phyloP scores from a whole-genome alignment of 345 rosid species.

The Lepidium africanum region DNA sequence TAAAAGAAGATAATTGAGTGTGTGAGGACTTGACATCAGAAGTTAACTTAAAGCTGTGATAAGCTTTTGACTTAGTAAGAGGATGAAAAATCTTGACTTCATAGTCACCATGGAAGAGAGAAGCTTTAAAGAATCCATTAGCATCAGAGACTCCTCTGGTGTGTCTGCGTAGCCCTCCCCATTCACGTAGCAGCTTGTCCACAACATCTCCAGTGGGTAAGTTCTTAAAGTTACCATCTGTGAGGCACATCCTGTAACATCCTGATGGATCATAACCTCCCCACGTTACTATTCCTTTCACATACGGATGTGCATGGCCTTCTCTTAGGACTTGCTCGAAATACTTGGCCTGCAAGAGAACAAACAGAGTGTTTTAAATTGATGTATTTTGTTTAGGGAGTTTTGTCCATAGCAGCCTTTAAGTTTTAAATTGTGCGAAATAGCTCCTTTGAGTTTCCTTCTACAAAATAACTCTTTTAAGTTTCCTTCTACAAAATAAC shows the following conservation, averaged over 20 bases:
- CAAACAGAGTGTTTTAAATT: not conserved
- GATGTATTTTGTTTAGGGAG: not conserved
- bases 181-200: constrained; percentile 54
- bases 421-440: too few species aligned
- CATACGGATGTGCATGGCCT: constrained; percentile 54
- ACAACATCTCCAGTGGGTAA: constrained; percentile 62
- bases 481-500: too few species aligned
- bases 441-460: too few species aligned
- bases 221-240: constrained; percentile 58
- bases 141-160: constrained; percentile 31
- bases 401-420: too few species aligned
- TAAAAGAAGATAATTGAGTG: not conserved
- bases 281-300: constrained; percentile 68
- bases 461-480: too few species aligned
- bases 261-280: constrained; percentile 49
- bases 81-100: constrained; percentile 26
- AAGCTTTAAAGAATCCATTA: constrained; percentile 45
- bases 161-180: constrained; percentile 29
- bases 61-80: not conserved
- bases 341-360: constrained; percentile 36
- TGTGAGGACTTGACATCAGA: not conserved
- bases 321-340: constrained; percentile 64
- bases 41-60: constrained; percentile 1
- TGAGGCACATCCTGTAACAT: constrained; percentile 65
- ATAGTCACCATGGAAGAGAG: constrained; percentile 58